These are phyloP conservation scores for Cytospora schulzeri DNA, from an alignment of 2,329 filamentous ascomycete genomes.

Conservation along the genomic window DNA sequence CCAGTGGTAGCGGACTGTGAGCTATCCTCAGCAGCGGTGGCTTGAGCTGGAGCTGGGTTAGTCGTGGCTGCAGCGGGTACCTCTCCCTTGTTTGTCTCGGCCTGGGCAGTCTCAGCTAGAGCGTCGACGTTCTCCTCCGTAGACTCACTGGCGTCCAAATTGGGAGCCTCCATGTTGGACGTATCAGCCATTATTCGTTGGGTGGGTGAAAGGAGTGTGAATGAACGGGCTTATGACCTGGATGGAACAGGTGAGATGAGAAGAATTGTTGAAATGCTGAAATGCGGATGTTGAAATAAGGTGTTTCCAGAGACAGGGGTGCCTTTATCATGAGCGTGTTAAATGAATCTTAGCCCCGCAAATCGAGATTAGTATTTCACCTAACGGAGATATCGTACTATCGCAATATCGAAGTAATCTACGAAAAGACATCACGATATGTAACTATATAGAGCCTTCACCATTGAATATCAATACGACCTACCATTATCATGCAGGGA, in stretches of 20 bases:
- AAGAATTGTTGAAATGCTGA: not conserved
- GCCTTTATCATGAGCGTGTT: not conserved
- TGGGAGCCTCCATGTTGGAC: slow-evolving; percentile 9
- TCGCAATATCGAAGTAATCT: not conserved
- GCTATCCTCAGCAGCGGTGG: slow-evolving; percentile 8
- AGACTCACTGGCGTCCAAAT: not conserved
- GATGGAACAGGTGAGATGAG: not conserved
- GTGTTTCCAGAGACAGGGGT: not conserved
- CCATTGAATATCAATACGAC: too few species aligned
- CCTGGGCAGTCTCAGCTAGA: slow-evolving; percentile 7
- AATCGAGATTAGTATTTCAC: not conserved
- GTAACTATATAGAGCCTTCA: too few species aligned
- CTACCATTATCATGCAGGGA: too few species aligned
- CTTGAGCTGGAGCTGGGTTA: slow-evolving; percentile 2
- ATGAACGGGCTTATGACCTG: slow-evolving; percentile 1
- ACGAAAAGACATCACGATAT: not conserved
- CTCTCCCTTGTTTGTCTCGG: slow-evolving; percentile 1
- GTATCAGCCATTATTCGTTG: slow-evolving; percentile 21
- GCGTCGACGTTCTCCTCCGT: slow-evolving; percentile 3
- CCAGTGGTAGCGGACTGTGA: not conserved
- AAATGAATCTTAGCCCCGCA: not conserved
- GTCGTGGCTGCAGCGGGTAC: not conserved
- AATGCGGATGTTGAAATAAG: slow-evolving; percentile 9
- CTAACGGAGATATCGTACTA: not conserved
- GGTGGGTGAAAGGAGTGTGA: slow-evolving; percentile 11